These are phyloP conservation scores for Candida ortonii DNA, from an alignment of 805 yeast species.

Conservation along the genomic window DNA sequence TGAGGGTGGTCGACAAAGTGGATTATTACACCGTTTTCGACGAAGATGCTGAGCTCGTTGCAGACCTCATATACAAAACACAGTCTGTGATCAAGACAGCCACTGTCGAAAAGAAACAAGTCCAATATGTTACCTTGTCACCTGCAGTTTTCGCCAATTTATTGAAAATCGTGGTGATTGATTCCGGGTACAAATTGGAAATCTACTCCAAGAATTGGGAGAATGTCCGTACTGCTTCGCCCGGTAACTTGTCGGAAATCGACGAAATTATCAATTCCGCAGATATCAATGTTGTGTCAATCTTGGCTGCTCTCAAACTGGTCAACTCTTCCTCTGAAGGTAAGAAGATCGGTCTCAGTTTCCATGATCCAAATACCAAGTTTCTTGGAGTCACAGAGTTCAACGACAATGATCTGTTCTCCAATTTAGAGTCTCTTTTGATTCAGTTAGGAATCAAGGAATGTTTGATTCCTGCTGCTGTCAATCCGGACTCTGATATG, in stretches of 20 bases:
- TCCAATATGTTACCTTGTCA: constrained; percentile 72
- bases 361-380: constrained; percentile 68
- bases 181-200: constrained; percentile 73
- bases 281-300: constrained; percentile 35
- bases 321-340: constrained; percentile 40
- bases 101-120: constrained; percentile 37
- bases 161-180: constrained; percentile 63
- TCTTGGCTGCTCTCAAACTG: constrained; percentile 52
- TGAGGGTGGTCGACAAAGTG: constrained; percentile 76
- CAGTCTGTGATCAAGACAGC: constrained; percentile 66
- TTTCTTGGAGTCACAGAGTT: constrained; percentile 74
- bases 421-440: constrained; percentile 80
- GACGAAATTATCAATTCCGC: constrained; percentile 63
- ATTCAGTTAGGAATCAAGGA: constrained; percentile 91
- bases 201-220: constrained; percentile 70
- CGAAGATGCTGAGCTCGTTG: constrained; percentile 77
- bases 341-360: constrained; percentile 70
- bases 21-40: constrained; percentile 76
- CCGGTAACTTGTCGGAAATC: constrained; percentile 80
- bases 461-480: constrained; percentile 54
- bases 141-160: constrained; percentile 67
- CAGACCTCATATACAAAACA: constrained; percentile 82
- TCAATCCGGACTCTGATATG: constrained; percentile 47
- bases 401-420: constrained; percentile 80
- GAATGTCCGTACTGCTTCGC: constrained; percentile 64